Conservation (phyloP, 2,329 filamentous ascomycete species). For the Ampelomyces quisqualis region DNA sequence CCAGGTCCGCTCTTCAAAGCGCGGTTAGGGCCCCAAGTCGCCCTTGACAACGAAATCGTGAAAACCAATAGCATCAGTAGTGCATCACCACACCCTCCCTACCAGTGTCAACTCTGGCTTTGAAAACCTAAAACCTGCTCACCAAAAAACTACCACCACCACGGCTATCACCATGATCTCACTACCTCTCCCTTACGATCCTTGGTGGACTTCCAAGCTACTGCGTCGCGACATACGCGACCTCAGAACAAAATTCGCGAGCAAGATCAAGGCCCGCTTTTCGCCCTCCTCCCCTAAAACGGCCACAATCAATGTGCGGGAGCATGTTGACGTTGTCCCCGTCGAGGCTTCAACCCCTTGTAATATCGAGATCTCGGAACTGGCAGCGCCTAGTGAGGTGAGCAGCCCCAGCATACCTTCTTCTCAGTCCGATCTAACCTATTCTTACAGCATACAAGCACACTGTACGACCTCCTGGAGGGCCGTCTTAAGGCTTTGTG, state of each 20-base stretch:
- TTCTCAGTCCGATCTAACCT: not conserved
- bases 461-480: conserved; percentile 13
- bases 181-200: not conserved
- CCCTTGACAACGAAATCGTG: not conserved
- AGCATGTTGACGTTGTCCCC: not conserved
- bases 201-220: conserved; percentile 1
- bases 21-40: not conserved
- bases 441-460: not conserved
- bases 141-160: not conserved
- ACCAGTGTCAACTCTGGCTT: too few relatives aligned
- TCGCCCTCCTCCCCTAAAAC: not conserved
- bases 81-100: not conserved
- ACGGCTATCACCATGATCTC: conserved; percentile 2
- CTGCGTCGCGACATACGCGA: conserved; percentile 1
- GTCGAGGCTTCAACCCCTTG: not conserved
- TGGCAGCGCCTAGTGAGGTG: not conserved
- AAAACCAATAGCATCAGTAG: too few relatives aligned
- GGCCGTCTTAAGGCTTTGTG: conserved; percentile 11
- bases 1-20: not conserved
- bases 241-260: not conserved
- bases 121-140: too few relatives aligned
- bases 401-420: not conserved
- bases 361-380: not conserved
- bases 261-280: conserved; percentile 2
- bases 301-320: not conserved